Evolutionary conservation across 805 yeast genomes (phyloP).

Genomic region (Debaryomyces hansenii): DNA sequence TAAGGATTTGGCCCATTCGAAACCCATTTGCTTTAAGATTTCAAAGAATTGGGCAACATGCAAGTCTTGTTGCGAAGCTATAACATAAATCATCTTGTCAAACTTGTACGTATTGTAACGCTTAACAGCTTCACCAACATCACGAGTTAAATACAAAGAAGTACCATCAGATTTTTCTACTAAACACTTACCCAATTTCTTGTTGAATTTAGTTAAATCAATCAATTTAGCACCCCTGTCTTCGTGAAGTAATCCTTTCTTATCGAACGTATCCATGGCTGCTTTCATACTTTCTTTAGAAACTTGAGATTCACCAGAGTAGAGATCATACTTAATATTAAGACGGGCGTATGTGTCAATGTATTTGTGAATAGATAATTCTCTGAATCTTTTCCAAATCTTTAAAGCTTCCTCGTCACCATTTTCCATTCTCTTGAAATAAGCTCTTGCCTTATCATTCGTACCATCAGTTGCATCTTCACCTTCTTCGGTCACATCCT

Average conservation of each 20-base stretch:
- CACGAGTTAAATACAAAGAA: slow-evolving; percentile 90
- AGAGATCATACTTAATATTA: slow-evolving; percentile 82
- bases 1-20: slow-evolving; percentile 79
- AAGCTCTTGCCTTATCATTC: slow-evolving; percentile 82
- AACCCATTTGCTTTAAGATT: slow-evolving; percentile 86
- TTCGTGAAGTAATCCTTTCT: slow-evolving; percentile 71
- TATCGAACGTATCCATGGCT: slow-evolving; percentile 62
- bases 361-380: slow-evolving; percentile 83
- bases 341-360: slow-evolving; percentile 86
- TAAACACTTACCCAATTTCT: slow-evolving; percentile 89
- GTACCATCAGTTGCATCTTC: slow-evolving; percentile 49
- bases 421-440: slow-evolving; percentile 88
- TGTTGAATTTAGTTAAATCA: slow-evolving; percentile 80
- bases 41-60: slow-evolving; percentile 93
- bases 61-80: slow-evolving; percentile 95
- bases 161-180: slow-evolving; percentile 96
- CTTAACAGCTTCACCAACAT: slow-evolving; percentile 92
- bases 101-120: slow-evolving; percentile 82
- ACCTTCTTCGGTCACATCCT: slow-evolving; percentile 66
- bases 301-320: slow-evolving; percentile 96
- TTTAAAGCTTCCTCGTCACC: slow-evolving; percentile 80
- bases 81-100: slow-evolving; percentile 94
- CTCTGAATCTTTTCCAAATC: slow-evolving; percentile 87
- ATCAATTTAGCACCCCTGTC: slow-evolving; percentile 91
- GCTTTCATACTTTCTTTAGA: slow-evolving; percentile 66